Evolutionary conservation across 2,329 filamentous ascomycete genomes (phyloP).

Genomic region (Sporothrix luriei): DNA sequence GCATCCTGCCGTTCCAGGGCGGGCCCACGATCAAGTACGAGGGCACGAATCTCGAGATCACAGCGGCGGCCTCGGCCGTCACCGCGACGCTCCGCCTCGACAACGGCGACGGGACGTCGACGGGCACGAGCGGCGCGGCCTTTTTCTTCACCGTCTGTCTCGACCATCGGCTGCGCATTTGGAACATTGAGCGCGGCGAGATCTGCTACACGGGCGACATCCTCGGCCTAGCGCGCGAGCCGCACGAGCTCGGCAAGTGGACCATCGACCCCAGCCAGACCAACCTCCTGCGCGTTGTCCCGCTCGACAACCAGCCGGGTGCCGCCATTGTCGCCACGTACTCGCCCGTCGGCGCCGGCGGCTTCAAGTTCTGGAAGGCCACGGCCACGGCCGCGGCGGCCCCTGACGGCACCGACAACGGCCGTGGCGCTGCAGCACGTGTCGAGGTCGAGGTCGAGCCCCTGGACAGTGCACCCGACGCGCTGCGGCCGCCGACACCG

Average conservation of each 20-base stretch:
- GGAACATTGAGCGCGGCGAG: slow-evolving; percentile 82
- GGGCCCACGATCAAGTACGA: slow-evolving; percentile 66
- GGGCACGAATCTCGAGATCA: slow-evolving; percentile 66
- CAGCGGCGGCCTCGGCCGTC: slow-evolving; percentile 66
- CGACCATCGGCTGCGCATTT: slow-evolving; percentile 85
- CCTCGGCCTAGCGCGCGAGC: slow-evolving; percentile 65
- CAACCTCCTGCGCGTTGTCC: slow-evolving; percentile 73
- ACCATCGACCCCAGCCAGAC: slow-evolving; percentile 77
- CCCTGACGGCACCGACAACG: slow-evolving; percentile 47
- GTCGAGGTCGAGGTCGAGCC: slow-evolving; percentile 64
- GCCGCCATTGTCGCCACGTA: slow-evolving; percentile 71
- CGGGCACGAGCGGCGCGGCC: neutral
- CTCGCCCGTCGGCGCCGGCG: slow-evolving; percentile 81
- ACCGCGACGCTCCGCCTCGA: slow-evolving; percentile 56
- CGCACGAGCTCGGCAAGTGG: slow-evolving; percentile 72
- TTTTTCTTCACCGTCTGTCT: slow-evolving; percentile 80
- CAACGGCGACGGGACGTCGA: slow-evolving; percentile 42
- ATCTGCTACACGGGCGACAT: slow-evolving; percentile 78
- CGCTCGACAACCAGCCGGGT: slow-evolving; percentile 51
- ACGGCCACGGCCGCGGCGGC: slow-evolving; percentile 65
- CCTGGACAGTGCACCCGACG: slow-evolving; percentile 58
- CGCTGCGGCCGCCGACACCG: slow-evolving; percentile 68
- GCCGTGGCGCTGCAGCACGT: slow-evolving; percentile 38
- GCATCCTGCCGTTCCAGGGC: slow-evolving; percentile 67
- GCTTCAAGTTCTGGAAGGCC: slow-evolving; percentile 92